Percentiles rank a stretch among this genome's conserved stretches.
These are phyloP conservation scores for Pseudonectria buxi DNA, from an alignment of 2,329 filamentous ascomycete species.

Conservation along the genomic window DNA sequence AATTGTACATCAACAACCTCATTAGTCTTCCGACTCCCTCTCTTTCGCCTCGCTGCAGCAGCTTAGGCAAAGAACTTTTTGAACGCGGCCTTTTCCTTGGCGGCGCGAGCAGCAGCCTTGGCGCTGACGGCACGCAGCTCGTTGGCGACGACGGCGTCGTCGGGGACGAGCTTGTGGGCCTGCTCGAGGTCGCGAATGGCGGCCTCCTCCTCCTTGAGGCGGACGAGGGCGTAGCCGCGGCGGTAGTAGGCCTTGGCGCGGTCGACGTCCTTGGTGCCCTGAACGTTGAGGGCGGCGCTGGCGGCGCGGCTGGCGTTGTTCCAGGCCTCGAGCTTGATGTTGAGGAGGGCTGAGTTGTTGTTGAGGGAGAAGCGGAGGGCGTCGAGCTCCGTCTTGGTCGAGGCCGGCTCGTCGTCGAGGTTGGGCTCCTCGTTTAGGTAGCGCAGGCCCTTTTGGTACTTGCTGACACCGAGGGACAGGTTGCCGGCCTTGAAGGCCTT, in stretches of 20 bases:
- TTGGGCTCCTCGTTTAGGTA: constrained; percentile 84
- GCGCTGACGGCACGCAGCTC: constrained; percentile 77
- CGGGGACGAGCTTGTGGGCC: constrained; percentile 67
- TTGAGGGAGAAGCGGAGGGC: constrained; percentile 78
- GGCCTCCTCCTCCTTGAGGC: constrained; percentile 76
- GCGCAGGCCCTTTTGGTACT: constrained; percentile 89
- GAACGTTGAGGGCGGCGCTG: constrained; percentile 63
- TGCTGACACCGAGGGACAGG: constrained; percentile 64
- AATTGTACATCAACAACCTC: too few species aligned
- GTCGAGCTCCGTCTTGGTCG: constrained; percentile 60
- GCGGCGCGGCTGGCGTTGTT: constrained; percentile 65
- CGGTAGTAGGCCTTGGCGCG: constrained; percentile 86
- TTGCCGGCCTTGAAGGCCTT: constrained; percentile 81
- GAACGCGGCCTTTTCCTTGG: constrained; percentile 88
- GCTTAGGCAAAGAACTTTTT: constrained; percentile 74
- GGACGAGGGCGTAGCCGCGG: constrained; percentile 66
- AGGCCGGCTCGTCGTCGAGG: constrained; percentile 62
- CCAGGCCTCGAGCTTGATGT: constrained; percentile 71
- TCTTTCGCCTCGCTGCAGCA: constrained; percentile 2
- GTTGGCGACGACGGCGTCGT: constrained; percentile 65
- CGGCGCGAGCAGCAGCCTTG: constrained; percentile 61
- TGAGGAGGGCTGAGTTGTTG: constrained; percentile 80
- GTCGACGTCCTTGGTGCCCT: constrained; percentile 63
- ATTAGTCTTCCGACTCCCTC: constrained; percentile 9
- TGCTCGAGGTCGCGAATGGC: constrained; percentile 69